Evolutionary conservation across 2,329 filamentous ascomycete genomes (phyloP), one percentile per base, ranked within the genome.

Genomic region (Aotearoamyces nothofagi): DNA sequence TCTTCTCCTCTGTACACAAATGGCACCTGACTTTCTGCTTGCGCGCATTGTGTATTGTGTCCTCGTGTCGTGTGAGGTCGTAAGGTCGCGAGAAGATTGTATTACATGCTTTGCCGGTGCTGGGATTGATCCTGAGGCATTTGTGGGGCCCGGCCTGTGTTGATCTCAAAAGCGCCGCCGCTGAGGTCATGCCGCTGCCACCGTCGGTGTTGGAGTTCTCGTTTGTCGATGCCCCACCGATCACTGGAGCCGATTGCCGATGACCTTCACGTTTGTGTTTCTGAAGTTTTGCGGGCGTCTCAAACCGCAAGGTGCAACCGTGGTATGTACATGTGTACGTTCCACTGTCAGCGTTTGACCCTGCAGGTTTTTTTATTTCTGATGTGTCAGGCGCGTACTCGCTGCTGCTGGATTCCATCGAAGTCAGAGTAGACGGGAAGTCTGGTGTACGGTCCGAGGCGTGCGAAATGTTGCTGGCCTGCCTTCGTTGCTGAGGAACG

Each of bases 291-390:
- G 73, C 66, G 4, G 84, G 83, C 1, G 83, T 83, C 41, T 92
- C 82, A 47, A 98, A 98, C 30, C 90, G 78, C 40, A 78, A 62
- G 1, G 75, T 76, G 49, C 90, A 96, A 8, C 84, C 83, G 45
- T 92, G 84, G 45, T 93, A 93, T 1, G 86, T 94, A 54, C 90
- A 98, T 1, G 86, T 92, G 56, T 94, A 98, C 0, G 86, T 93
- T 9, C 87, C 87, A 12, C 75, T 69, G 40, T 92, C 81, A 0
- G 83, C 79, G 10, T 62, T 61, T 2, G 76, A 73, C 22, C 72
- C 63, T 2, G 58, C 51, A 0, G 83, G 82, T 20, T 65, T 59
- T 45, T 38, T 41, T 13, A 39, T 26, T 10, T 44, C 41, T 9
- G 35, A 34, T 5, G 37, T 20, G n/a, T 47, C 46, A 5, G 41